Base-by-base conservation (phyloP, 2,329 filamentous ascomycete species). In the Phialophora verrucosa region DNA sequence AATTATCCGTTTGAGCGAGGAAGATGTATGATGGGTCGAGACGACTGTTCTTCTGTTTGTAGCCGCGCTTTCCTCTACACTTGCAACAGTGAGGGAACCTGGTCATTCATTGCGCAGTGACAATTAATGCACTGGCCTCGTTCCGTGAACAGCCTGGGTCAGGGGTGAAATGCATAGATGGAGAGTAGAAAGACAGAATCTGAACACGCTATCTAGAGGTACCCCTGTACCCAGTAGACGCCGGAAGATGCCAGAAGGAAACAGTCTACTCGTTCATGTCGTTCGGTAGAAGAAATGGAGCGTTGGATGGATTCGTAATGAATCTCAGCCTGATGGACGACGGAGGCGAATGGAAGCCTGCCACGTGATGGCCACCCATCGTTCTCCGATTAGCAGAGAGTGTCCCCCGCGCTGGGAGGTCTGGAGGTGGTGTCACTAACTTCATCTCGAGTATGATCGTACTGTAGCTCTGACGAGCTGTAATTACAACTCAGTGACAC, bases 241-340 rank as follows among this genome's bases (percentile, higher is more conserved):
- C 62, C 67, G 55, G 65, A 67, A 64, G 3, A 54, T 60, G 44
- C 65, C 49, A 64, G 65, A 64, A 64, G 35, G 47, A 51, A 54
- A 59, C n/a, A 42, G 27, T 44, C 17, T 44, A n/a, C 25, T 31
- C 49, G 10, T 27, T 54, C 47, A 54, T 11, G 11, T 44, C n/a
- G 49, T 53, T 27, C 10, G 38, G 6, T 53, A 25, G 32, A 35
- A 31, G 49, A 25, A 35, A 20, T 35, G 14, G 14, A 42, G 17
- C 10, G 38, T 17, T 32, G 27, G 27, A 50, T 53, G 60, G 29
- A 70, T 70, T 68, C 68, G 68, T 70, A 66, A 70, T 57, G 56
- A 47, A 57, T 38, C 55, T 64, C 68, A 70, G 68, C 68, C 68
- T 70, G 65, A 64, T 64, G 59, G 29, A 29, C 14, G 17, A 29